Percentiles rank a stretch among this genome's conserved stretches.
These are phyloP conservation scores for Spergularia azorica DNA, from an alignment of 179 eudicot species.

Conservation along the genomic window DNA sequence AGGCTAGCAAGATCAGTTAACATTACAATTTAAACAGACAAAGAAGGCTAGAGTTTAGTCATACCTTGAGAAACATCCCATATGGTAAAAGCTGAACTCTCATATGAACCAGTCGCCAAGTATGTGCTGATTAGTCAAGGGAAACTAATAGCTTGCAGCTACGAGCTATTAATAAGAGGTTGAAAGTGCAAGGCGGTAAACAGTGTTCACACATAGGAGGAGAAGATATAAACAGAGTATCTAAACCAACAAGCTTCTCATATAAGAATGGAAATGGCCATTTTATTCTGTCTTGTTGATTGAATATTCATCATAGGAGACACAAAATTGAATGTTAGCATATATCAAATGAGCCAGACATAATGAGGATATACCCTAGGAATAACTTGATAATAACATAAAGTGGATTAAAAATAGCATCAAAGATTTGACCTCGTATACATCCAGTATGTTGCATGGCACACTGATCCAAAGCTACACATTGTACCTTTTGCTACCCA, in stretches of 20 bases:
- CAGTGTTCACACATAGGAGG: not conserved
- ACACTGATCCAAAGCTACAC: not conserved
- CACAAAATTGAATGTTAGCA: not conserved
- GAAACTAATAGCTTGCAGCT: constrained; percentile 17
- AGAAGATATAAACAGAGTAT: not conserved
- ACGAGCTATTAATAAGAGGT: not conserved
- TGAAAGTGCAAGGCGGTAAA: not conserved
- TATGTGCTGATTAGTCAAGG: constrained; percentile 72
- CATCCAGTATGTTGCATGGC: not conserved
- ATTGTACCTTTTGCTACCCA: not conserved
- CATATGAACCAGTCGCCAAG: constrained; percentile 91
- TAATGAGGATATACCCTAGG: constrained; percentile 1
- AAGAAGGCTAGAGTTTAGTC: not conserved
- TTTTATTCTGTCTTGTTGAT: too few relatives aligned
- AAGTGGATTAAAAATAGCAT: not conserved
- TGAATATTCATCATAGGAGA: too few relatives aligned
- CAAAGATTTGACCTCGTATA: not conserved
- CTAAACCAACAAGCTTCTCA: too few relatives aligned
- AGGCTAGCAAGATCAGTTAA: constrained; percentile 1
- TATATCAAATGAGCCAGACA: not conserved
- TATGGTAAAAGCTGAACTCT: constrained; percentile 87
- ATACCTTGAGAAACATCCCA: constrained; percentile 99
- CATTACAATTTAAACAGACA: not conserved
- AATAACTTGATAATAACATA: not conserved
- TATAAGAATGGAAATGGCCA: too few relatives aligned